Evolutionary conservation across 2,329 filamentous ascomycete genomes (phyloP).

Genomic region (Fusarium graminum): DNA sequence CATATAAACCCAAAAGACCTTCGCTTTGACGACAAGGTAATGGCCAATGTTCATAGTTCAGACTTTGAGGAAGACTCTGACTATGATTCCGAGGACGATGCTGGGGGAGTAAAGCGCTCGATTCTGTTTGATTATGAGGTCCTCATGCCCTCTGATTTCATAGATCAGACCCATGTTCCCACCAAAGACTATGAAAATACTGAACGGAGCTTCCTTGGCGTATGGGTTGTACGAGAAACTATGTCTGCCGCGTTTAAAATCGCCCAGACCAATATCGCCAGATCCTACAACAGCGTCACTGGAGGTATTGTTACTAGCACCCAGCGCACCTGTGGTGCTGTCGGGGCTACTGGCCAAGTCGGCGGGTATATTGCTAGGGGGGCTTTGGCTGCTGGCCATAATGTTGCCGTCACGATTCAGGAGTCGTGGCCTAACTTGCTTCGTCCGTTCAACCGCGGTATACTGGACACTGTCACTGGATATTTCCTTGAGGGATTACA

Average conservation of each 20-base stretch:
- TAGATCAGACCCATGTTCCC: not conserved
- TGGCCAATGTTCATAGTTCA: not conserved
- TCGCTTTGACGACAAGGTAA: not conserved
- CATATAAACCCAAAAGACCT: not conserved
- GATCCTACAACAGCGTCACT: slow-evolving; percentile 23
- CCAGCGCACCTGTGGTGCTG: slow-evolving; percentile 10
- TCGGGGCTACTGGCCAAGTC: slow-evolving; percentile 5
- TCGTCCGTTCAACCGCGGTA: slow-evolving; percentile 3
- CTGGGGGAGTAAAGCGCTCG: slow-evolving; percentile 2
- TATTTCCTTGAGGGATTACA: slow-evolving; percentile 28
- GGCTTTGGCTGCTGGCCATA: slow-evolving; percentile 11
- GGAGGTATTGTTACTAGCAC: not conserved
- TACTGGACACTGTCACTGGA: not conserved
- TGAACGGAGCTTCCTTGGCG: slow-evolving; percentile 2
- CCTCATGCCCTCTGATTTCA: slow-evolving; percentile 4
- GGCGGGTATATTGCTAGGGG: slow-evolving; percentile 15
- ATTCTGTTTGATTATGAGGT: slow-evolving; percentile 17
- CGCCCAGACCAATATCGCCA: slow-evolving; percentile 8
- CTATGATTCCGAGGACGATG: slow-evolving; percentile 1
- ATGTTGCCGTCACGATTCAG: slow-evolving; percentile 3
- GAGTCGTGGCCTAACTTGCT: slow-evolving; percentile 13
- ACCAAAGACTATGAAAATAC: not conserved
- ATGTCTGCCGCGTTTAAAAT: not conserved
- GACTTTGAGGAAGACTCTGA: not conserved
- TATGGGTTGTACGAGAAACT: not conserved